Conservation (phyloP, 768 basidiomycete genomes). For the Tricholoma furcatifolium region DNA sequence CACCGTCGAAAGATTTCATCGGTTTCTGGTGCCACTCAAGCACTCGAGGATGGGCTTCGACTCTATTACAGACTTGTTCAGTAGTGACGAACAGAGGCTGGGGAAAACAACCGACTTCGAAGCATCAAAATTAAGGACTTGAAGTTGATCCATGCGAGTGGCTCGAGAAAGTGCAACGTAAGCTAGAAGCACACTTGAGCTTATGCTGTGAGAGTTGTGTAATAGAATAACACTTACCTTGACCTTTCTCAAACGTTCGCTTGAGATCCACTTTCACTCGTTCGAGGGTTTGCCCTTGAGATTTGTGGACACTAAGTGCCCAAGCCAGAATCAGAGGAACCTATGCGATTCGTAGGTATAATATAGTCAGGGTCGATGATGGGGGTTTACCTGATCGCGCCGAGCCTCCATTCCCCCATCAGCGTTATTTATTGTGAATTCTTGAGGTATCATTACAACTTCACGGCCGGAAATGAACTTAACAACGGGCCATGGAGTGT, state of each 20-base stretch:
- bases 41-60: slow-evolving; percentile 64
- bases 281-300: slow-evolving; percentile 87
- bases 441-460: slow-evolving; percentile 49
- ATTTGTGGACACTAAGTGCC: slow-evolving; percentile 88
- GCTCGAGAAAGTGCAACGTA: slow-evolving; percentile 77
- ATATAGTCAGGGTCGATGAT: background rate
- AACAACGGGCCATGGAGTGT: slow-evolving; percentile 54
- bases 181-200: slow-evolving; percentile 36
- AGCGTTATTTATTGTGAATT: slow-evolving; percentile 66
- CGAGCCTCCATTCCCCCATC: slow-evolving; percentile 56
- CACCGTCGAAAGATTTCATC: background rate
- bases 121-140: slow-evolving; percentile 63
- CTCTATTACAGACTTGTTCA: slow-evolving; percentile 35
- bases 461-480: slow-evolving; percentile 49
- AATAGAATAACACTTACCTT: slow-evolving; percentile 43
- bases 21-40: slow-evolving; percentile 46
- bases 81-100: background rate
- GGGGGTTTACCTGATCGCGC: slow-evolving; percentile 48
- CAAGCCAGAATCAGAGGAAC: slow-evolving; percentile 82
- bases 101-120: slow-evolving; percentile 42
- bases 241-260: slow-evolving; percentile 77
- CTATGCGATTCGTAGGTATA: slow-evolving; percentile 29
- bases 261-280: slow-evolving; percentile 78
- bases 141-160: slow-evolving; percentile 59
- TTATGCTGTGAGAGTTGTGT: background rate